phyloP scores from a whole-genome alignment of 495 filamentous ascomycete genomes.

The Filosporella fistucella region DNA sequence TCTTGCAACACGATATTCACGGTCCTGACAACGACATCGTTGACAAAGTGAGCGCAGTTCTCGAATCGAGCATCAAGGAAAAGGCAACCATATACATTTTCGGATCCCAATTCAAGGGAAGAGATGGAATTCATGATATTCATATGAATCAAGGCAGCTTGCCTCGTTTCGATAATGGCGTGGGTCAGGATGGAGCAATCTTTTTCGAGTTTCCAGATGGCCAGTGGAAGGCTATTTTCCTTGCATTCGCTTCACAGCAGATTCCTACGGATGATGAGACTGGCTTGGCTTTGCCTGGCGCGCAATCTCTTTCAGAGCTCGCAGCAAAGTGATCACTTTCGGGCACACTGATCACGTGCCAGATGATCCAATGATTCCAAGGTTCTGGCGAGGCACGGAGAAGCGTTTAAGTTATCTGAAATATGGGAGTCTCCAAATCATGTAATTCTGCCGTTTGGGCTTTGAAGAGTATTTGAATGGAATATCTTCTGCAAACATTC shows the following conservation, averaged over 20 bases:
- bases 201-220: slow-evolving; percentile 25
- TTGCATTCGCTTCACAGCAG: slow-evolving; percentile 32
- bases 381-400: too few relatives aligned
- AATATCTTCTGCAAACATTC: too few relatives aligned
- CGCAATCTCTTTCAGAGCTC: too few relatives aligned
- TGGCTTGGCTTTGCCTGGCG: too few relatives aligned
- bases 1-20: slow-evolving; percentile 24
- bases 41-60: slow-evolving; percentile 31
- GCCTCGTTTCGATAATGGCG: slow-evolving; percentile 30
- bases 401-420: too few relatives aligned
- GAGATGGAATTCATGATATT: slow-evolving; percentile 37
- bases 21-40: slow-evolving; percentile 31
- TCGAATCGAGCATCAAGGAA: slow-evolving; percentile 28
- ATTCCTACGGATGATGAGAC: slow-evolving; percentile 27
- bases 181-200: slow-evolving; percentile 34
- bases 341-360: too few relatives aligned
- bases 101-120: neutral
- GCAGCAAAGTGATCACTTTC: too few relatives aligned
- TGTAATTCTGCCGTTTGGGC: too few relatives aligned
- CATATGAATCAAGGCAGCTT: slow-evolving; percentile 42
- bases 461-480: too few relatives aligned
- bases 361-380: too few relatives aligned
- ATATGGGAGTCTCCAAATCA: too few relatives aligned
- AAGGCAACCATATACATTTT: slow-evolving; percentile 31
- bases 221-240: slow-evolving; percentile 32